Evolutionary conservation across 805 yeast species (phyloP).

Genomic region (Lachancea nothofagi): DNA sequence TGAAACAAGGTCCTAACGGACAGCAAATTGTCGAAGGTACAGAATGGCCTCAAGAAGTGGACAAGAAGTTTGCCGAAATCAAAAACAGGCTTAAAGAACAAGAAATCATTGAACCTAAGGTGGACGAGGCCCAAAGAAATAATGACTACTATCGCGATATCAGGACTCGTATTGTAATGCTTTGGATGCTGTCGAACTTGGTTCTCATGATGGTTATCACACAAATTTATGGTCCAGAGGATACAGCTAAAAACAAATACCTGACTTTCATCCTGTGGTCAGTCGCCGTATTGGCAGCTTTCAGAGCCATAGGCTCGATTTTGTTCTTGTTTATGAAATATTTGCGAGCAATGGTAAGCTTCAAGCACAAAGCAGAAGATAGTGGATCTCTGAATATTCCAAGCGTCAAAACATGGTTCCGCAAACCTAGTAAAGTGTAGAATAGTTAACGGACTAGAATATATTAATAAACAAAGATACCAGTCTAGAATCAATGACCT

Average conservation of each 20-base stretch:
- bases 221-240: constrained; percentile 68
- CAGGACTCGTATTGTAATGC: constrained; percentile 88
- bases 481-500: constrained; percentile 8
- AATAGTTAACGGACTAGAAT: constrained; percentile 4
- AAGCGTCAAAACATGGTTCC: constrained; percentile 9
- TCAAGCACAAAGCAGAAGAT: constrained; percentile 36
- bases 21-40: constrained; percentile 69
- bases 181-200: constrained; percentile 85
- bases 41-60: constrained; percentile 38
- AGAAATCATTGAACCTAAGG: constrained; percentile 25
- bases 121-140: constrained; percentile 29
- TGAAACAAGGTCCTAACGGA: constrained; percentile 74
- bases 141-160: constrained; percentile 94
- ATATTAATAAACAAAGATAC: neutral
- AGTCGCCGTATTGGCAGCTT: constrained; percentile 75
- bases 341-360: constrained; percentile 37
- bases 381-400: constrained; percentile 27
- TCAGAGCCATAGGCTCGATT: constrained; percentile 79
- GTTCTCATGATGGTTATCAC: constrained; percentile 81
- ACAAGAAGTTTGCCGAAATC: constrained; percentile 33
- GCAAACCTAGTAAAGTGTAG: constrained; percentile 7
- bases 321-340: constrained; percentile 50
- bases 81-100: constrained; percentile 35
- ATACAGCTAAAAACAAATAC: constrained; percentile 65
- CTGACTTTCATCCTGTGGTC: constrained; percentile 85